Conservation (phyloP, 2,329 filamentous ascomycete species). For the Laburnicola sp. region DNA sequence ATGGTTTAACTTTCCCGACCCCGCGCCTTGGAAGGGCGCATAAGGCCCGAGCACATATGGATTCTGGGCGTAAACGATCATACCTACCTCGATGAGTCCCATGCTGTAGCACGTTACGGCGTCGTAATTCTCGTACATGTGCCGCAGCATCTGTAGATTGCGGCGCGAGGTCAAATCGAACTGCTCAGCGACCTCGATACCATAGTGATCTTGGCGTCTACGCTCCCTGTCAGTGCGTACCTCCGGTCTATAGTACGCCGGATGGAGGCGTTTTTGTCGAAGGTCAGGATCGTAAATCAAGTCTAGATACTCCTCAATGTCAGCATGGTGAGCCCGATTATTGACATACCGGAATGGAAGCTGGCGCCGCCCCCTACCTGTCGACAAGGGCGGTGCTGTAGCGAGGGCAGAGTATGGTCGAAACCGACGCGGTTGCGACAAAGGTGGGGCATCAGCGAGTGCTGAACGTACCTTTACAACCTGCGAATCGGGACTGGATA, state of each 20-base stretch:
- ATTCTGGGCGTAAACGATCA: constrained; percentile 17
- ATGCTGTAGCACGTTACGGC: constrained; percentile 12
- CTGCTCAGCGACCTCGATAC: constrained; percentile 1
- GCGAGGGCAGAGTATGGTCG: too few species aligned
- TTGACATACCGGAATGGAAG: too few species aligned
- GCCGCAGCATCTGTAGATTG: constrained; percentile 4
- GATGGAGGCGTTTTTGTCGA: too few species aligned
- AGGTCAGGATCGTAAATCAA: not conserved
- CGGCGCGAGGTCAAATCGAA: constrained; percentile 8
- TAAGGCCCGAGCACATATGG: constrained; percentile 4
- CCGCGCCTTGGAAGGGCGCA: not conserved
- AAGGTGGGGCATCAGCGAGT: too few species aligned
- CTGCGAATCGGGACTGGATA: too few species aligned
- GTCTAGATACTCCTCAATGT: not conserved
- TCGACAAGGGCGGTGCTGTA: too few species aligned
- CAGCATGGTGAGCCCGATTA: too few species aligned
- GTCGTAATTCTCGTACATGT: constrained; percentile 15
- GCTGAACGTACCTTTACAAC: too few species aligned
- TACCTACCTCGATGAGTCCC: constrained; percentile 10
- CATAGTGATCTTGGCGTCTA: not conserved
- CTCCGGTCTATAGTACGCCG: not conserved
- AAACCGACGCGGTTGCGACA: too few species aligned
- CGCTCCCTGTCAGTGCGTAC: not conserved
- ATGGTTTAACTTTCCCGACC: not conserved
- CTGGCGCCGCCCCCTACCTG: too few species aligned